Evolutionary conservation across 441 rosid species (phyloP), one percentile per base, ranked within the genome.

Genomic region (Erysimum cheiri): DNA sequence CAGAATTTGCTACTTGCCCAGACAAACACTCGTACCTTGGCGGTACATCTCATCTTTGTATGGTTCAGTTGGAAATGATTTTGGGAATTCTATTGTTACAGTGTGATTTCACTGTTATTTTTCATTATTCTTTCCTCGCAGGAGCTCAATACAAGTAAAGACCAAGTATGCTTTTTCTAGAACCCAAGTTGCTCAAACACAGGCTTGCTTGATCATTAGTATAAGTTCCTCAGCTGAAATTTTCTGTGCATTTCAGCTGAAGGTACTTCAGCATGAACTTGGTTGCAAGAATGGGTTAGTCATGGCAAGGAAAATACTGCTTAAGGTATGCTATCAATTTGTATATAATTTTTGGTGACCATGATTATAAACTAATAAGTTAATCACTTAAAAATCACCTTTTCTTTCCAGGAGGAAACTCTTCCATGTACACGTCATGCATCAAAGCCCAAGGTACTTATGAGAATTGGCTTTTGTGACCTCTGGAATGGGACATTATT

Each of bases 1-100:
- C 88, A 85, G 81, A 90, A 90, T 73, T 60, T 68, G 67, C 79
- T 78, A 53, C 85, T 90, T 72, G 89, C 92, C 48, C 87, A 78
- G 74, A 63, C 80, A 53, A 85, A 90, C 79, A 80, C 80, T 69
- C 88, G 82, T 81, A 81, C 85, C 73, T 67, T 86, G 77, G 84
- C 60, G 82, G 96, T 88, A 86, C 43, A 15, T 60, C 66, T 74
- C 70, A 44, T 69, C 19, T 62, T 65, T 35, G 8, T 52, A 13
- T 64, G 74, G 57, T 63, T 75, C 24, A 17, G 48, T 73, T 49
- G 50, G 8, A 52, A 43, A 7, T 66, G 28, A 58, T 19, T 47
- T 43, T 55, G 46, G 62, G 60, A 74, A 14, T 11, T 15, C 11
- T 44, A 8, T 32, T 35, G 56, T 22, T 33, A 57, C 26, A 32